Evolutionary conservation across 768 basidiomycete genomes (phyloP), one percentile per base, ranked within the genome.

Genomic region (Sporobolomyces roseus): DNA sequence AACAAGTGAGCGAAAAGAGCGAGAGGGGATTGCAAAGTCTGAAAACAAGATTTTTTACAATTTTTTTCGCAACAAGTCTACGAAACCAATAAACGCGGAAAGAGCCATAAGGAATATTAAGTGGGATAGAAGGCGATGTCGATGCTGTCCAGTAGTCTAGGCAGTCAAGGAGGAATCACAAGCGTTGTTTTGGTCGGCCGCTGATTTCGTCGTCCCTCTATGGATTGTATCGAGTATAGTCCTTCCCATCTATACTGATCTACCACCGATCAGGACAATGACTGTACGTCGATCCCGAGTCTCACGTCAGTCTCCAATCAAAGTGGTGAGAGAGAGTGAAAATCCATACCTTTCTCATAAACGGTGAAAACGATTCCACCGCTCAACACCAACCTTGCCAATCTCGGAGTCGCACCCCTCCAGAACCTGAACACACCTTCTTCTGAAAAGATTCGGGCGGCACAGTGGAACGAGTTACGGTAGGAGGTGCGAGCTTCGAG

Each of bases 391-490:
- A 99, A 78, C 33, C 96, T 83, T 10, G 85, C 85, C 32, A 99
- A 79, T 68, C 94, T 81, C 0, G 96, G 96, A 6, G 93, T 94
- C 10, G 94, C 92, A 3, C 96, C 96, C 4, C 89, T 90, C 96
- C 96, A 99, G 79, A 99, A 96, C 65, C 62, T 68, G n/a, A 85
- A 74, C 10, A 96, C 73, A 3, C 96, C 96, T 76, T 98, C 93
- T 78, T 98, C 94, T 0, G 87, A 91, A 71, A 91, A 86, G 77
- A 97, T 93, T 52, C 93, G 84, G 76, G 96, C 94, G 7, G 87
- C 93, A 74, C 94, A 98, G 75, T 98, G 93, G 81, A 97, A 89
- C 4, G 93, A 87, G 76, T 99, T 97, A 43, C 87, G 85, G 77
- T 98, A 99, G 67, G 92, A 87, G 29, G 82, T 79, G 14, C 85